Base-by-base conservation (phyloP, 768 basidiomycete species). In the Trametes elegans region DNA sequence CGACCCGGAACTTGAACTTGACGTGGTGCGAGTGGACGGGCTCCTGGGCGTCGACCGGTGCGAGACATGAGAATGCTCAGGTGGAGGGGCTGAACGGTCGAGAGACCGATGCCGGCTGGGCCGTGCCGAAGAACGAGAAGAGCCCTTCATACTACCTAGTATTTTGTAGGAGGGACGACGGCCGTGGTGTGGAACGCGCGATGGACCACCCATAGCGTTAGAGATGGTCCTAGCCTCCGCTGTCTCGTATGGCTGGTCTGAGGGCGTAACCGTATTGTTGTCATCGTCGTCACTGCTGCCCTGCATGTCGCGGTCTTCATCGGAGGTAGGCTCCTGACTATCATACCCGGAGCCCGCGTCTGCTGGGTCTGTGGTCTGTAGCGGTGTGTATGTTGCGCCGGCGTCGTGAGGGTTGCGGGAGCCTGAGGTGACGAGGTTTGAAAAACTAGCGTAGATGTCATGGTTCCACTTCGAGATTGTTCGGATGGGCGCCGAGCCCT, bases 371-470 rank as follows among this genome's bases (percentile, higher is more conserved):
- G 55, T 29, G 2, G 47, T 45, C n/a, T 32, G 39, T 9, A 64
- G 43, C 4, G 59, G 59, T 7, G 52, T 36, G 36, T 62, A 60
- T 0, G 56, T 64, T 1, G 57, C 52, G 49, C 65, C 66, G 13
- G 49, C 44, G 42, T 67, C 66, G 27, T 45, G 19, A 3, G 18
- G 24, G 44, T 24, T n/a, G 9, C 36, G 28, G 13, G 46, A 18
- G n/a, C n/a, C n/a, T n/a, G n/a, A n/a, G 16, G 54, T 26, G 46
- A 57, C 46, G 26, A 45, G 27, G 53, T 35, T 34, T 11, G 34
- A 46, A 13, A 64, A 18, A 16, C 31, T 42, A n/a, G 43, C 11
- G 16, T 51, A 60, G 3, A 62, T 4, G 8, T 46, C 32, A 26
- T 51, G 48, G 31, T 42, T 56, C 40, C 47, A 40, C 13, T 42